Evolutionary conservation across 192 early-diverging fungal species (phyloP).

Genomic region (Thamnidium elegans): DNA sequence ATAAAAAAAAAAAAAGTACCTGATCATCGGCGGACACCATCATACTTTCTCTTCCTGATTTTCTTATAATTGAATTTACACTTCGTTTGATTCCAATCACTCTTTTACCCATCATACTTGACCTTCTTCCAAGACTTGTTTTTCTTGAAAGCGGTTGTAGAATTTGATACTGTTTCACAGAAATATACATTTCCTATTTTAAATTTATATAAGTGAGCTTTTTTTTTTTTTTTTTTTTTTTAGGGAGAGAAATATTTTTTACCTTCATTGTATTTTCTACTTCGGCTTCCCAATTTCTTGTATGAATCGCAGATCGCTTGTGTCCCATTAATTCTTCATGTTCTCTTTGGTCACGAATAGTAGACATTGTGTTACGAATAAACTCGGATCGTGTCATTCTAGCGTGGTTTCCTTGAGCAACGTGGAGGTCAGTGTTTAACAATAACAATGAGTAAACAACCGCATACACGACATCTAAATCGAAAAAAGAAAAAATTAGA

Average conservation of each 20-base stretch:
- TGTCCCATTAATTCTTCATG: conserved; percentile 11
- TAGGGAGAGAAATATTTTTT: too few species aligned
- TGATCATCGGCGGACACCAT: not conserved
- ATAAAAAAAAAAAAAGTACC: too few species aligned
- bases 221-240: too few species aligned
- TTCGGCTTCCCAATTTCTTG: conserved; percentile 24
- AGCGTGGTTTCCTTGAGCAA: conserved; percentile 66
- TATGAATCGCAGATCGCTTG: not conserved
- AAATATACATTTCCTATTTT: conserved; percentile 33
- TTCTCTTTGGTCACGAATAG: conserved; percentile 36
- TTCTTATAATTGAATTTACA: conserved; percentile 28
- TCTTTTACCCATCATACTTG: conserved; percentile 14
- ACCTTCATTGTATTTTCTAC: conserved; percentile 23
- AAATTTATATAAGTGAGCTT: not conserved
- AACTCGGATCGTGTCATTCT: conserved; percentile 77
- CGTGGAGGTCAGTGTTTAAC: conserved; percentile 91
- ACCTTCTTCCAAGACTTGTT: not conserved
- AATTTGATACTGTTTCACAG: conserved; percentile 40
- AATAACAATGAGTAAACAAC: conserved; percentile 83
- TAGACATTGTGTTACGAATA: conserved; percentile 64
- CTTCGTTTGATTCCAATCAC: conserved; percentile 25
- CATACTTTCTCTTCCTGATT: conserved; percentile 22
- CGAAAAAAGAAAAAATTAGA: not conserved
- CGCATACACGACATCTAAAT: conserved; percentile 78
- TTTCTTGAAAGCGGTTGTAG: conserved; percentile 29